phyloP scores from a whole-genome alignment of 257 asterid species.

The Jacaranda copaia region DNA sequence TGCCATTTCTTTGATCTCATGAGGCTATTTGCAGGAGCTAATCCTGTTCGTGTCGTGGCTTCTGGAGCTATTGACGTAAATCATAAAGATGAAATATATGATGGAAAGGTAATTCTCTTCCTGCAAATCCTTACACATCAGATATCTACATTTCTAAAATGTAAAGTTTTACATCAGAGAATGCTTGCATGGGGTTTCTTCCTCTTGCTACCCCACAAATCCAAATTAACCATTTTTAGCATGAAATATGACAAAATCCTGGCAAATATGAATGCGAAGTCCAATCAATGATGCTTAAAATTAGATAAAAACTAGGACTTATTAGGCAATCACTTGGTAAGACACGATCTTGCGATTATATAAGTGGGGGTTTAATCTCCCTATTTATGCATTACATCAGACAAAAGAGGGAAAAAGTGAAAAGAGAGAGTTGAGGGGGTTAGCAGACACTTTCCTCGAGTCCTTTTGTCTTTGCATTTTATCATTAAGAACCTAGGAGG shows the following conservation, averaged over 20 bases:
- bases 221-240: no score
- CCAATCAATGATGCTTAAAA: no score
- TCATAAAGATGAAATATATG: conserved; percentile 86
- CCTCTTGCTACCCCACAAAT: no score
- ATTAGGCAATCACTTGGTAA: background rate
- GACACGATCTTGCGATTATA: background rate
- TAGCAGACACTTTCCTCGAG: conserved; percentile 3
- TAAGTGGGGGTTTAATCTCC: background rate
- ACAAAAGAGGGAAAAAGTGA: background rate
- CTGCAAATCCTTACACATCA: conserved; percentile 4
- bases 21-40: conserved; percentile 81
- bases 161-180: background rate
- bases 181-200: background rate
- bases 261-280: no score
- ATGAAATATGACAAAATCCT: no score
- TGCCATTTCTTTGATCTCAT: conserved; percentile 98
- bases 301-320: background rate
- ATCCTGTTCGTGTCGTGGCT: conserved; percentile 91
- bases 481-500: background rate
- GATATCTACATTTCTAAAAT: background rate
- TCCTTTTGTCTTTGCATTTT: background rate
- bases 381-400: background rate
- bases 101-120: conserved; percentile 68
- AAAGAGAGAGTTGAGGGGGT: background rate
- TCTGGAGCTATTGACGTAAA: conserved; percentile 94